phyloP scores from a whole-genome alignment of 495 filamentous ascomycete genomes.

The Hypoxylon lienhwacheense region DNA sequence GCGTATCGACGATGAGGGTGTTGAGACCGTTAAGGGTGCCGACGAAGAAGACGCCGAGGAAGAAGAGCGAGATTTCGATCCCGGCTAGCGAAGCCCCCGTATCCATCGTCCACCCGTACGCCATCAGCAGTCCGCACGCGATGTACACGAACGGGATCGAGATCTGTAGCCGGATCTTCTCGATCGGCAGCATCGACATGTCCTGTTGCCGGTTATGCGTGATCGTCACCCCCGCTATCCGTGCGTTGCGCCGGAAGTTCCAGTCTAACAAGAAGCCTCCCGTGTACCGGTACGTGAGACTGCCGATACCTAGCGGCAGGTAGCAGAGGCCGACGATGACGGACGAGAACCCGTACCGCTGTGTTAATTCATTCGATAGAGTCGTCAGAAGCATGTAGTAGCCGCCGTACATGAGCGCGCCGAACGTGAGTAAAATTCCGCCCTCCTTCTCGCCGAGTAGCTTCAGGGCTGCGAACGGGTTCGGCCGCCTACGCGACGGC shows the following conservation, averaged over 20 bases:
- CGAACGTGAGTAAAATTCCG: not conserved
- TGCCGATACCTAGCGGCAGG: not conserved
- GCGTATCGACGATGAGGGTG: conserved; percentile 23
- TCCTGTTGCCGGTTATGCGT: conserved; percentile 1
- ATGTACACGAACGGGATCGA: conserved; percentile 1
- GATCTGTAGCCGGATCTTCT: not conserved
- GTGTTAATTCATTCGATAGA: not conserved
- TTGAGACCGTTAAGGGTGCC: not conserved
- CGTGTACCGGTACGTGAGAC: not conserved
- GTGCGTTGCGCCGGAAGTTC: not conserved
- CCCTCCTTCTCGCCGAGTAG: conserved; percentile 6
- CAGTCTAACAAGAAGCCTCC: conserved; percentile 4
- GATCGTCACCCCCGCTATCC: not conserved
- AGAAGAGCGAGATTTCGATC: not conserved
- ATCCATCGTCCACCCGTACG: conserved; percentile 3
- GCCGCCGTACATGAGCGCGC: conserved; percentile 1
- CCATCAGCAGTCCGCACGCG: not conserved
- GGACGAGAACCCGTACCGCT: not conserved
- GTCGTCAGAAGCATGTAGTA: conserved; percentile 2
- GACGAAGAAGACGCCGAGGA: not conserved
- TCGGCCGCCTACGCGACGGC: not conserved
- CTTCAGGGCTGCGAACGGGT: not conserved
- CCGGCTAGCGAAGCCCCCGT: not conserved
- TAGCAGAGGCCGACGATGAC: conserved; percentile 5
- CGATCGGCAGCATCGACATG: conserved; percentile 2